phyloP scores from a whole-genome alignment of 2,329 filamentous ascomycete species.

The Trichoderma brevicompactum region DNA sequence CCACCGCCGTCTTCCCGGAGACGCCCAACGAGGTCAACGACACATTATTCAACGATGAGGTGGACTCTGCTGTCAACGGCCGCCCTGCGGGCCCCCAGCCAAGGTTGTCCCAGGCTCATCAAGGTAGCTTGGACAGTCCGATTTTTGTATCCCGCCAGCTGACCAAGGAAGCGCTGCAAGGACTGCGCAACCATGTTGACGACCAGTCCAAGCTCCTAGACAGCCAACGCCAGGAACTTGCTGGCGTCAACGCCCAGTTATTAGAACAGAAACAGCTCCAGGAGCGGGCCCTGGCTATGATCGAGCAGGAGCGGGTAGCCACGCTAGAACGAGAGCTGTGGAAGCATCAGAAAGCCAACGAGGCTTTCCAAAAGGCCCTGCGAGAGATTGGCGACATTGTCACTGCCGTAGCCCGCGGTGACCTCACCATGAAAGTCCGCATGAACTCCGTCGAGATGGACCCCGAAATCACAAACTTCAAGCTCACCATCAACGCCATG shows the following conservation, averaged over 20 bases:
- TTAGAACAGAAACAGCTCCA: slow-evolving; percentile 84
- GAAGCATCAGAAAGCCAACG: slow-evolving; percentile 97
- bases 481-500: slow-evolving; percentile 98
- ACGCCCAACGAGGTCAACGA: slow-evolving; percentile 77
- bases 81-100: slow-evolving; percentile 45
- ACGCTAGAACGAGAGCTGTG: slow-evolving; percentile 89
- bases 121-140: slow-evolving; percentile 48
- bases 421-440: slow-evolving; percentile 94
- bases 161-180: slow-evolving; percentile 81
- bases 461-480: slow-evolving; percentile 96
- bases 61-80: slow-evolving; percentile 49
- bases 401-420: slow-evolving; percentile 91
- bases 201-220: slow-evolving; percentile 92
- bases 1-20: slow-evolving; percentile 69
- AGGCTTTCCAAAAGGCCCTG: slow-evolving; percentile 96
- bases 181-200: slow-evolving; percentile 87
- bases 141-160: slow-evolving; percentile 54
- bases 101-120: slow-evolving; percentile 51
- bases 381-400: slow-evolving; percentile 97
- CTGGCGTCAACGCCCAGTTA: slow-evolving; percentile 82
- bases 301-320: slow-evolving; percentile 86
- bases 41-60: slow-evolving; percentile 65
- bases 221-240: slow-evolving; percentile 83
- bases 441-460: slow-evolving; percentile 97
- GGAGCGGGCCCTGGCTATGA: slow-evolving; percentile 77